These are phyloP conservation scores for Erysimum cheiranthoides DNA, from an alignment of 345 rosid species.

Conservation along the genomic window DNA sequence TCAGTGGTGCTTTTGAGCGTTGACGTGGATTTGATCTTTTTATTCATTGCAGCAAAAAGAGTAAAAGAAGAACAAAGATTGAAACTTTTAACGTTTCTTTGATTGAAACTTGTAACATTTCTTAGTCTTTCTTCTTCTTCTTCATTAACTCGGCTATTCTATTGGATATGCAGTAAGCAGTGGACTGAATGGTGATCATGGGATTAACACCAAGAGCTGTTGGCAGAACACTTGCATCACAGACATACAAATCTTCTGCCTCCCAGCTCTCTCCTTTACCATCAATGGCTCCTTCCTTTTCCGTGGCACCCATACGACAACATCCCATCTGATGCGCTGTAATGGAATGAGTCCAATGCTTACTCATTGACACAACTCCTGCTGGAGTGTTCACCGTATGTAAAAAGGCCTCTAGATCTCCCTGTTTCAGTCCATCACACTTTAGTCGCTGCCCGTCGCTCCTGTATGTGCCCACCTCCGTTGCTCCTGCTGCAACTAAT, in stretches of 20 bases:
- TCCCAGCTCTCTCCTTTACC: constrained; percentile 70
- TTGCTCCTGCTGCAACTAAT: constrained; percentile 78
- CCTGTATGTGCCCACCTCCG: constrained; percentile 73
- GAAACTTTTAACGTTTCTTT: neutral
- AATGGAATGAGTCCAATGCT: constrained; percentile 53
- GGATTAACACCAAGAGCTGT: constrained; percentile 60
- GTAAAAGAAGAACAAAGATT: neutral
- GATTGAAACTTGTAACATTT: neutral
- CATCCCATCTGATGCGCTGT: constrained; percentile 86
- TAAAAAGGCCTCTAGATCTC: constrained; percentile 58
- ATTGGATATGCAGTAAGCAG: constrained; percentile 58
- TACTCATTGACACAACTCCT: constrained; percentile 55
- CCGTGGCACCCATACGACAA: constrained; percentile 67
- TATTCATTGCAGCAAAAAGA: neutral
- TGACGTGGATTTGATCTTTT: constrained; percentile 2
- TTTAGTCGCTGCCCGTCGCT: constrained; percentile 69
- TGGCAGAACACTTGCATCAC: constrained; percentile 57
- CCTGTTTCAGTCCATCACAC: constrained; percentile 54
- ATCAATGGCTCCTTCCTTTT: constrained; percentile 65
- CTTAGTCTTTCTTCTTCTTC: constrained; percentile 27
- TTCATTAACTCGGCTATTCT: constrained; percentile 47
- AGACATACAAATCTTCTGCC: constrained; percentile 53
- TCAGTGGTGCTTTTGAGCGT: neutral
- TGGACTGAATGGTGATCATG: constrained; percentile 62
- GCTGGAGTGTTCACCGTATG: constrained; percentile 44